Evolutionary conservation across 352 stramenopile species (phyloP).

Genomic region (Phytophthora aleatoria): DNA sequence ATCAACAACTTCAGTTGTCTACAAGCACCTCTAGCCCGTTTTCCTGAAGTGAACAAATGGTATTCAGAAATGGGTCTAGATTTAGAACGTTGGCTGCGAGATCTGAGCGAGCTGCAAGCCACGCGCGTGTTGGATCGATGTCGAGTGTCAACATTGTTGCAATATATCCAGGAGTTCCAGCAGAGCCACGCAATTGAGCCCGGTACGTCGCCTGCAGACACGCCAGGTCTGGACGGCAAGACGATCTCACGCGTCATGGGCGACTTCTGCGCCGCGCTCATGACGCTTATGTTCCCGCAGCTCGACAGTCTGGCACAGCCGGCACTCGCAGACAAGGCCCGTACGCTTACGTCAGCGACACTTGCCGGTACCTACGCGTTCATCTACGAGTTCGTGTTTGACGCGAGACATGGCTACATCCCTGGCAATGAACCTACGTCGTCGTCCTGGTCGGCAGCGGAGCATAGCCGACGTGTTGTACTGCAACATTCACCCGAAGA

Average conservation of each 20-base stretch:
- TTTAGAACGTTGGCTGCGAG: slow-evolving; percentile 41
- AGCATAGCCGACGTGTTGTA: slow-evolving; percentile 31
- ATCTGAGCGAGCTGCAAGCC: slow-evolving; percentile 53
- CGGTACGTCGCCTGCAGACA: slow-evolving; percentile 15
- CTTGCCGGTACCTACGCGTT: slow-evolving; percentile 56
- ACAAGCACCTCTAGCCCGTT: slow-evolving; percentile 47
- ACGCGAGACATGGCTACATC: slow-evolving; percentile 47
- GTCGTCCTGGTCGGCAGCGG: slow-evolving; percentile 11
- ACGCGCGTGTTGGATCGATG: slow-evolving; percentile 54
- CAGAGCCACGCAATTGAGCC: slow-evolving; percentile 25
- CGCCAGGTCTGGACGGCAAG: slow-evolving; percentile 44
- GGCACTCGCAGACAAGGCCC: slow-evolving; percentile 48
- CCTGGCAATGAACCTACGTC: slow-evolving; percentile 25
- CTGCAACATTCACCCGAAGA: slow-evolving; percentile 66
- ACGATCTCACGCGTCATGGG: slow-evolving; percentile 61
- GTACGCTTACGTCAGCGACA: slow-evolving; percentile 35
- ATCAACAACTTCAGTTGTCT: slow-evolving; percentile 81
- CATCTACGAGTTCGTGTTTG: slow-evolving; percentile 66
- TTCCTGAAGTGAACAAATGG: slow-evolving; percentile 53
- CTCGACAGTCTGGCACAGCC: slow-evolving; percentile 62
- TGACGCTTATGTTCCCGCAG: slow-evolving; percentile 56
- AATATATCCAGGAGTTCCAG: slow-evolving; percentile 47
- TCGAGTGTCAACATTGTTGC: slow-evolving; percentile 41
- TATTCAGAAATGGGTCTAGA: slow-evolving; percentile 34
- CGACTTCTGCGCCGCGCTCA: slow-evolving; percentile 51